These are phyloP conservation scores for Verticillium zaregamsianum DNA, from an alignment of 2,329 filamentous ascomycete genomes.

Conservation along the genomic window DNA sequence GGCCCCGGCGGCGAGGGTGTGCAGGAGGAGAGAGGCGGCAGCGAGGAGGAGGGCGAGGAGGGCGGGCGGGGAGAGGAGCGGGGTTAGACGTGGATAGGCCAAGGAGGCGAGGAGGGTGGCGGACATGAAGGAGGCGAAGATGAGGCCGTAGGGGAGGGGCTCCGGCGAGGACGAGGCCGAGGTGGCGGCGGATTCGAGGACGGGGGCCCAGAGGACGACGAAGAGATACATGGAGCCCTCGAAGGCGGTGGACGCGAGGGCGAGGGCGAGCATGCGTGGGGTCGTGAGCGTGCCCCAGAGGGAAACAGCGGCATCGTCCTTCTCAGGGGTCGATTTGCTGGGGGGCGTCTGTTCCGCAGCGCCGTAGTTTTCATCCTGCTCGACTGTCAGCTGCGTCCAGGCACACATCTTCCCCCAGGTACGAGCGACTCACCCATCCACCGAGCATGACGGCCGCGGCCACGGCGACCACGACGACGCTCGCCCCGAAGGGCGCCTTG, in stretches of 20 bases:
- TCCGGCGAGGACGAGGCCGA: slow-evolving; percentile 13
- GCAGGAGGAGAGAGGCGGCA: slow-evolving; percentile 29
- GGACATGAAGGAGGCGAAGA: slow-evolving; percentile 56
- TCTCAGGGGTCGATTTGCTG: slow-evolving; percentile 4
- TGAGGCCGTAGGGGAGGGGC: slow-evolving; percentile 41
- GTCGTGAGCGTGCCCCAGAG: slow-evolving; percentile 26
- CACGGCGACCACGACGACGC: slow-evolving; percentile 30
- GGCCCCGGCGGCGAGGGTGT: slow-evolving; percentile 25
- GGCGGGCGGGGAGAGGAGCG: slow-evolving; percentile 1
- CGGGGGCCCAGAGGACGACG: slow-evolving; percentile 56
- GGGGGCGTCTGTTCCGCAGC: slow-evolving; percentile 12
- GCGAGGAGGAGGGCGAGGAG: slow-evolving; percentile 34
- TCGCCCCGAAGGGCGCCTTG: slow-evolving; percentile 43
- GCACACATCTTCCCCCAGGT: neutral
- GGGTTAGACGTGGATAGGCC: slow-evolving; percentile 29
- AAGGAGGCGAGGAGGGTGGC: slow-evolving; percentile 56
- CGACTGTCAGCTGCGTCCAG: neutral
- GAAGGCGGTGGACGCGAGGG: slow-evolving; percentile 49
- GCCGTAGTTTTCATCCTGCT: slow-evolving; percentile 47
- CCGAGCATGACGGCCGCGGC: slow-evolving; percentile 39
- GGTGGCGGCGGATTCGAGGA: slow-evolving; percentile 31
- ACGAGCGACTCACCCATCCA: slow-evolving; percentile 35
- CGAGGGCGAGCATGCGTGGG: slow-evolving; percentile 43
- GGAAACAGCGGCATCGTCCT: slow-evolving; percentile 3
- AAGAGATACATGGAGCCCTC: slow-evolving; percentile 58